Evolutionary conservation across 176 grass and related monocot species (phyloP), one percentile per base, ranked within the genome.

Genomic region (Ampelocalamus luodianensis): DNA sequence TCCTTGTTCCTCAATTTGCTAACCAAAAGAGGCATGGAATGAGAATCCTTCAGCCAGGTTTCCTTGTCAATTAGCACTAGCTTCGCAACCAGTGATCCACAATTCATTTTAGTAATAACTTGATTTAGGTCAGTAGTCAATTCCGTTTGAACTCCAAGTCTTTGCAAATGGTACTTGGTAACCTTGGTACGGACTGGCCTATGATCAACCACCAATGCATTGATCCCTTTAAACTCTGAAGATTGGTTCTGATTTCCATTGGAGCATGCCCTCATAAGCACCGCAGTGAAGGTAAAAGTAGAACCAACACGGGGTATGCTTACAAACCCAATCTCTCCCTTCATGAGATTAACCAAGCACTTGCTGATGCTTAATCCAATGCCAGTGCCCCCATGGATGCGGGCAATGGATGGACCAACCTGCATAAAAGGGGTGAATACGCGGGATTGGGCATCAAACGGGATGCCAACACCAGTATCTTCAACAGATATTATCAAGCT

Each of bases 311-410:
- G 7, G 27, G 74, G 84, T 79, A 23, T 83, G 83, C 97, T 99
- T 68, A 85, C 89, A 88, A 92, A 99, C 61, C 93, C 90, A 1
- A 99, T 99, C 84, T 99, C 97, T 84, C 97, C 97, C 87, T 92
- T 96, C 97, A 99, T 99, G 63, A 99, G 90, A 48, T 90, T 76
- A 79, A 99, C 97, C 76, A 99, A 83, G 69, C 97, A 94, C 83
- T 99, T 99, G 86, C 97, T 96, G 60, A 99, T 99, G 88, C 93
- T 99, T 50, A 99, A 65, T 39, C 97, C 97, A 84, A 99, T 99
- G 50, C 97, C 97, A 39, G 97, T 96, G 24, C 97, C 97, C 24
- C 97, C 97, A 88, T 99, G 97, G 86, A 96, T 96, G 74, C 93
- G 92, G 26, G 97, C 85, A 90, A 96, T 86, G 17, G 97, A 99